Conservation (phyloP, 2,329 filamentous ascomycete species). For the Pseudogymnoascus sp. region DNA sequence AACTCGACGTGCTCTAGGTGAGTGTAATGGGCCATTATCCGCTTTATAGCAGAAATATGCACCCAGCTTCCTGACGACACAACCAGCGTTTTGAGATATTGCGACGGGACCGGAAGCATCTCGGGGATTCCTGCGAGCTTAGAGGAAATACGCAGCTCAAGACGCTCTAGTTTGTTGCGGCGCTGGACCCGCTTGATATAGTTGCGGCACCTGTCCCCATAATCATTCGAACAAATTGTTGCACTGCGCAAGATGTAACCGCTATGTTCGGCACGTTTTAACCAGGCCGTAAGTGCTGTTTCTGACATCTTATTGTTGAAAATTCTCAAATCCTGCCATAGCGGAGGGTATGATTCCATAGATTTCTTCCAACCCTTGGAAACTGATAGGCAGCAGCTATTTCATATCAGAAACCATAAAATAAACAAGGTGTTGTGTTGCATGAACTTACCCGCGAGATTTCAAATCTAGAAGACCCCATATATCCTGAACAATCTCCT, state of each 20-base stretch:
- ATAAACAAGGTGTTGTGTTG: neutral
- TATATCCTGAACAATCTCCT: neutral
- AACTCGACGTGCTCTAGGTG: neutral
- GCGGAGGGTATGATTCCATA: neutral
- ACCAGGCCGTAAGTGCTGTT: neutral
- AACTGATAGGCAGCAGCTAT: neutral
- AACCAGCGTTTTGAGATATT: neutral
- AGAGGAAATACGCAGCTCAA: neutral
- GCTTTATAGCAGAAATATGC: neutral
- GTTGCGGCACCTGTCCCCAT: neutral
- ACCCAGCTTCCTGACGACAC: neutral
- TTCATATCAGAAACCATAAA: neutral
- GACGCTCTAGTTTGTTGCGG: neutral
- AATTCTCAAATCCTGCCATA: neutral
- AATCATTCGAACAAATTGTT: neutral
- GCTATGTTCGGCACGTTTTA: neutral
- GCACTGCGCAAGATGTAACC: neutral
- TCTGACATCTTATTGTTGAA: neutral
- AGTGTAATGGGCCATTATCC: neutral
- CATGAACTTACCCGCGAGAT: neutral
- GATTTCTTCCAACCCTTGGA: conserved; percentile 3
- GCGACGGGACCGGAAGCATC: neutral
- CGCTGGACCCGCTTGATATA: neutral
- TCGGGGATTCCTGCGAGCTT: neutral
- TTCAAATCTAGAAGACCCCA: neutral